These are phyloP conservation scores for Suhomyces choctaworum DNA, from an alignment of 1,139 yeast species.

Conservation along the genomic window DNA sequence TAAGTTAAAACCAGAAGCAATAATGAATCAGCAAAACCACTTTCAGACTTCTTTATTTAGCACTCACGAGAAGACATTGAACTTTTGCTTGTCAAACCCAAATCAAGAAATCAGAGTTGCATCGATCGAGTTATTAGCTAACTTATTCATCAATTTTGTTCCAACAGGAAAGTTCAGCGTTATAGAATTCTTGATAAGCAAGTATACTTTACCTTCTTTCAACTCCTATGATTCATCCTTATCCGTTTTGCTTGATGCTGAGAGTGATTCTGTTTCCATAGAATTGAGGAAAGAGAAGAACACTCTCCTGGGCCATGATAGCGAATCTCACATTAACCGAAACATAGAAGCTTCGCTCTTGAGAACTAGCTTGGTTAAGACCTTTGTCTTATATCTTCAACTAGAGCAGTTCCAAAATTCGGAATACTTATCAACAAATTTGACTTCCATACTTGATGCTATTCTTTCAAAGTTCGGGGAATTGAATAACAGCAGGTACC, in stretches of 20 bases:
- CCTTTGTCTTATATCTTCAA: constrained; percentile 41
- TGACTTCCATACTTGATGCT: constrained; percentile 31
- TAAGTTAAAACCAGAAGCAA: constrained; percentile 45
- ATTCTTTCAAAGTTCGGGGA: constrained; percentile 36
- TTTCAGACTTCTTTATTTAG: constrained; percentile 34
- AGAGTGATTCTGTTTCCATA: constrained; percentile 17
- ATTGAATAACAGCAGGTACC: constrained; percentile 22
- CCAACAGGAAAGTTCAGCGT: constrained; percentile 43
- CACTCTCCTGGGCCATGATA: constrained; percentile 26
- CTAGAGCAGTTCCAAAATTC: constrained; percentile 45
- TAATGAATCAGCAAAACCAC: constrained; percentile 44
- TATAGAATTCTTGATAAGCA: constrained; percentile 35
- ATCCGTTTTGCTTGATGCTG: constrained; percentile 19
- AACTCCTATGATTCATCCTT: constrained; percentile 27
- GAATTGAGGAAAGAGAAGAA: constrained; percentile 27
- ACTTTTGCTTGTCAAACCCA: constrained; percentile 34
- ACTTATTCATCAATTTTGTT: constrained; percentile 38
- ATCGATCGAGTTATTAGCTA: constrained; percentile 38
- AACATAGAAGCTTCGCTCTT: constrained; percentile 24
- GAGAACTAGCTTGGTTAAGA: constrained; percentile 38
- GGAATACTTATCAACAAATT: constrained; percentile 35
- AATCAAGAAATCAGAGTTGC: constrained; percentile 42
- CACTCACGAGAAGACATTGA: constrained; percentile 33
- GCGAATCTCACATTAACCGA: constrained; percentile 26
- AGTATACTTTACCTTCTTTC: constrained; percentile 30